Evolutionary conservation across 306 rosid species (phyloP).

Genomic region (Begonia masoniana): DNA sequence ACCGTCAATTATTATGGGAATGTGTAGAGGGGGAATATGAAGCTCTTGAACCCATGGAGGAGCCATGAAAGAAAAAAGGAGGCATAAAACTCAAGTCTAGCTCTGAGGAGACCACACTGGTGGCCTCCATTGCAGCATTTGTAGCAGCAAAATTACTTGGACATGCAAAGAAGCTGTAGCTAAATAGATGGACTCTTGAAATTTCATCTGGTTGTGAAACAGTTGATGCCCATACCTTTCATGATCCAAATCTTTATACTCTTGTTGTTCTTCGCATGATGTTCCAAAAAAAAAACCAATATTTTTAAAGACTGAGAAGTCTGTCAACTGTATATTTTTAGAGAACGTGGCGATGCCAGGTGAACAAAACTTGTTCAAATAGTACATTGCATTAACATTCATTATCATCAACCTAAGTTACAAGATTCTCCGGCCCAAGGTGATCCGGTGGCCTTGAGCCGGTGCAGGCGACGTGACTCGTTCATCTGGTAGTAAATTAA

Average conservation of each 20-base stretch:
- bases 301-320: too few relatives aligned
- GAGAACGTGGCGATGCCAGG: too few relatives aligned
- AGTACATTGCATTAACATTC: too few relatives aligned
- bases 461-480: too few relatives aligned
- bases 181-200: constrained; percentile 17
- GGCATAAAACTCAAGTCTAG: too few relatives aligned
- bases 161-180: constrained; percentile 65
- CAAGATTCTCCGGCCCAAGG: too few relatives aligned
- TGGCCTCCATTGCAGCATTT: constrained; percentile 24
- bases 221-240: constrained; percentile 25
- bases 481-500: too few relatives aligned
- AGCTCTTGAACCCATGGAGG: constrained; percentile 79
- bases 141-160: constrained; percentile 25
- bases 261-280: constrained; percentile 6
- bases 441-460: too few relatives aligned
- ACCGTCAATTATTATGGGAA: constrained; percentile 33
- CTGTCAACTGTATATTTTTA: too few relatives aligned
- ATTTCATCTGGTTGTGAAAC: constrained; percentile 26
- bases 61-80: constrained; percentile 34
- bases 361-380: too few relatives aligned
- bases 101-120: constrained; percentile 12
- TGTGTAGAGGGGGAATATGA: constrained; percentile 30
- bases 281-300: too few relatives aligned
- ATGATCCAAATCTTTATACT: constrained; percentile 9
- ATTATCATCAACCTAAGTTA: too few relatives aligned